Conservation (phyloP, 257 asterid genomes). For the Paulownia fortunei region DNA sequence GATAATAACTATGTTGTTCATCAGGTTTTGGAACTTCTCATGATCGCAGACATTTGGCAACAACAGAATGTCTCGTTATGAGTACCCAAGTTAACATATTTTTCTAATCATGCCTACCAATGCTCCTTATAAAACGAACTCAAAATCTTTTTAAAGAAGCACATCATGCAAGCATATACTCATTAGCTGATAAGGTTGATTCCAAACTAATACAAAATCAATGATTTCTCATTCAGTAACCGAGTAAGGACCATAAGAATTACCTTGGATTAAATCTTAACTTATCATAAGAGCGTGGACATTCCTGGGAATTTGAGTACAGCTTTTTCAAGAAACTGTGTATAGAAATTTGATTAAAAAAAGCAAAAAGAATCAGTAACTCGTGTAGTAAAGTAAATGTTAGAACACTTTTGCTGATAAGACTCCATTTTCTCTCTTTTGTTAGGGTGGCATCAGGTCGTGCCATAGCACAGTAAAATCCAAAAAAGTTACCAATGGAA, state of each 20-base stretch:
- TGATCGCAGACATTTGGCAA: slow-evolving; percentile 19
- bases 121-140: slow-evolving; percentile 6
- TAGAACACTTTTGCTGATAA: background rate
- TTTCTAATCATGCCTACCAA: slow-evolving; percentile 11
- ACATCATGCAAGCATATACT: slow-evolving; percentile 1
- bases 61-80: background rate
- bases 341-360: slow-evolving; percentile 10
- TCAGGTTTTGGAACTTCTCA: slow-evolving; percentile 21
- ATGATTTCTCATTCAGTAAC: slow-evolving; percentile 24
- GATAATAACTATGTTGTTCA: slow-evolving; percentile 13
- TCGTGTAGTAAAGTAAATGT: background rate
- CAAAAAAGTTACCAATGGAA: slow-evolving; percentile 69
- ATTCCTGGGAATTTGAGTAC: slow-evolving; percentile 68
- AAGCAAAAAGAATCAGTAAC: slow-evolving; percentile 27
- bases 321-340: slow-evolving; percentile 88
- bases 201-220: slow-evolving; percentile 15
- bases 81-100: background rate
- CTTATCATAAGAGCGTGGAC: slow-evolving; percentile 97
- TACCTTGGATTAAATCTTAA: slow-evolving; percentile 91
- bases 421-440: slow-evolving; percentile 6
- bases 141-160: slow-evolving; percentile 18
- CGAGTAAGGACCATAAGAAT: slow-evolving; percentile 16
- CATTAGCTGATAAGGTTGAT: slow-evolving; percentile 17
- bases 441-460: background rate
- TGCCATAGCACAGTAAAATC: slow-evolving; percentile 20